Evolutionary conservation across 495 filamentous ascomycete genomes (phyloP).

Genomic region (Aspergillus bridgeri): DNA sequence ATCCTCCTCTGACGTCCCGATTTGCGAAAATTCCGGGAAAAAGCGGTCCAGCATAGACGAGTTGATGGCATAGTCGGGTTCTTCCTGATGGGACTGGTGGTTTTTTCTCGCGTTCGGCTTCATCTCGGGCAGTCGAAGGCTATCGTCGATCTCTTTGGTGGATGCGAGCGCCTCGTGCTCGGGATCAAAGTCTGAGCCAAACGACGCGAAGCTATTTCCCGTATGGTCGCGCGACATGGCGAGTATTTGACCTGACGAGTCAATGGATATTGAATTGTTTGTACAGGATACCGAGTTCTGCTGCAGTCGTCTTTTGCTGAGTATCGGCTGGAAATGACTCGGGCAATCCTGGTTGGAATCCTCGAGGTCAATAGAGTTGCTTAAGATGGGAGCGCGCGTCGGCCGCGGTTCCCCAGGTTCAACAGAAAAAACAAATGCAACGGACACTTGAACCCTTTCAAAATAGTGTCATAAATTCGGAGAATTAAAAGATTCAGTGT

Average conservation of each 20-base stretch:
- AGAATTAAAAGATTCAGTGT: neutral
- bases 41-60: conserved; percentile 60
- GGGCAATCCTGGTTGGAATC: neutral
- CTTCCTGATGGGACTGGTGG: conserved; percentile 22
- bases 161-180: conserved; percentile 52
- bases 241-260: conserved; percentile 7
- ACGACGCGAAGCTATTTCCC: conserved; percentile 28
- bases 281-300: neutral
- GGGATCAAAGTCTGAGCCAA: conserved; percentile 49
- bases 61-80: conserved; percentile 53
- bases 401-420: neutral
- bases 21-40: conserved; percentile 59
- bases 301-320: neutral
- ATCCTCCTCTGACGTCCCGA: conserved; percentile 41
- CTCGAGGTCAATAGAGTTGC: neutral
- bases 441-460: neutral
- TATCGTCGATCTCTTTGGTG: conserved; percentile 43
- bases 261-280: neutral
- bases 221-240: conserved; percentile 38
- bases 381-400: neutral
- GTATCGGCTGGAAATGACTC: neutral
- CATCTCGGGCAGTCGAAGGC: conserved; percentile 38
- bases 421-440: neutral
- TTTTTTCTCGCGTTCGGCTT: conserved; percentile 26
- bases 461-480: neutral